Percentiles rank a stretch among this genome's conserved stretches.
These are phyloP conservation scores for Beauveria rudraprayagi DNA, from an alignment of 2,329 filamentous ascomycete species.

Conservation along the genomic window DNA sequence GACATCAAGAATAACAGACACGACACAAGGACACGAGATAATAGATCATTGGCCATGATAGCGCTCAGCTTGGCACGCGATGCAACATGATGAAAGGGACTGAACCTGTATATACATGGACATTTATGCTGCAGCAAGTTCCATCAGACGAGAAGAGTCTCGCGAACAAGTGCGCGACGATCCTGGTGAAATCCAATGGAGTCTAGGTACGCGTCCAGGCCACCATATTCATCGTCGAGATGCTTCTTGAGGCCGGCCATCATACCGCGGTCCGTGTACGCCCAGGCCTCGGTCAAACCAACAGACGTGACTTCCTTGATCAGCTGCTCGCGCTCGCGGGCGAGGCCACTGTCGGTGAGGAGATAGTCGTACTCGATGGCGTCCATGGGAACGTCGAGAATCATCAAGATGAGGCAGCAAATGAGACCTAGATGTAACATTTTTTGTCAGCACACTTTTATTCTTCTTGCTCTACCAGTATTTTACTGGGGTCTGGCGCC, in stretches of 20 bases:
- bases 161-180: constrained; percentile 33
- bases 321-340: constrained; percentile 52
- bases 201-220: constrained; percentile 57
- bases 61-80: too few species aligned
- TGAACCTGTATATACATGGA: too few species aligned
- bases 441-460: not conserved
- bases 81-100: too few species aligned
- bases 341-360: constrained; percentile 52
- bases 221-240: constrained; percentile 55
- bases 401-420: constrained; percentile 58
- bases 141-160: constrained; percentile 34
- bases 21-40: too few species aligned
- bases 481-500: not conserved
- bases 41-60: too few species aligned
- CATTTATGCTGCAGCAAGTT: not conserved
- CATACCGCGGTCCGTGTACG: constrained; percentile 55
- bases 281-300: constrained; percentile 68
- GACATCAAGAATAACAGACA: too few species aligned
- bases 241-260: constrained; percentile 50
- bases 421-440: constrained; percentile 48
- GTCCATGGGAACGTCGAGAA: constrained; percentile 46
- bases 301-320: constrained; percentile 61
- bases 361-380: constrained; percentile 67
- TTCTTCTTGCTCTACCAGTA: too few species aligned
- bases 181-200: constrained; percentile 47